Evolutionary conservation across 345 rosid species (phyloP).

Genomic region (Cardamine resedifolia): DNA sequence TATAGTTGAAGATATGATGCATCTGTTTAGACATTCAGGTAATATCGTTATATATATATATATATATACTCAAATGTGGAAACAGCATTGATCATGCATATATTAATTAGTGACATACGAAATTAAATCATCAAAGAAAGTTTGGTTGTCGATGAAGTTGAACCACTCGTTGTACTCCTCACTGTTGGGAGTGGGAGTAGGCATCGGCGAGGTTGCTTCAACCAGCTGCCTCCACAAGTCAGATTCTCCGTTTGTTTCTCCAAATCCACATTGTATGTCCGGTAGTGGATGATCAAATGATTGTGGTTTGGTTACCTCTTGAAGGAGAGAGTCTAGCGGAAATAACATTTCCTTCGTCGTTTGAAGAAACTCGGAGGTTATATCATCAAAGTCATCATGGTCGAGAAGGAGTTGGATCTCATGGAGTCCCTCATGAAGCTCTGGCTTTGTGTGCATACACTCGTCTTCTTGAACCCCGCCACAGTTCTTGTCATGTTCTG

Average conservation of each 20-base stretch:
- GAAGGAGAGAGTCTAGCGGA: slow-evolving; percentile 12
- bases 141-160: slow-evolving; percentile 24
- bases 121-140: slow-evolving; percentile 22
- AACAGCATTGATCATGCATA: not conserved
- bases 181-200: not conserved
- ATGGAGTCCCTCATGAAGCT: slow-evolving; percentile 16
- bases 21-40: slow-evolving; percentile 5
- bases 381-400: slow-evolving; percentile 27
- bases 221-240: slow-evolving; percentile 22
- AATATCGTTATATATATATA: not conserved
- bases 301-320: slow-evolving; percentile 12
- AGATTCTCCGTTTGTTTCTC: slow-evolving; percentile 12
- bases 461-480: not conserved
- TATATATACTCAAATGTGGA: not conserved
- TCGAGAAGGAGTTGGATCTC: slow-evolving; percentile 28
- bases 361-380: slow-evolving; percentile 12
- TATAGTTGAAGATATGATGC: slow-evolving; percentile 1
- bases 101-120: not conserved
- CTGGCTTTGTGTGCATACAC: slow-evolving; percentile 10
- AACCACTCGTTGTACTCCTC: slow-evolving; percentile 28
- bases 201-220: slow-evolving; percentile 11
- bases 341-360: not conserved
- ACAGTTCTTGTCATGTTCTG: slow-evolving; percentile 13
- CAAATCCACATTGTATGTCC: not conserved
- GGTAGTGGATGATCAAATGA: slow-evolving; percentile 20